Base-by-base conservation (phyloP, 768 basidiomycete species). In the Gloeostereum incarnatum region DNA sequence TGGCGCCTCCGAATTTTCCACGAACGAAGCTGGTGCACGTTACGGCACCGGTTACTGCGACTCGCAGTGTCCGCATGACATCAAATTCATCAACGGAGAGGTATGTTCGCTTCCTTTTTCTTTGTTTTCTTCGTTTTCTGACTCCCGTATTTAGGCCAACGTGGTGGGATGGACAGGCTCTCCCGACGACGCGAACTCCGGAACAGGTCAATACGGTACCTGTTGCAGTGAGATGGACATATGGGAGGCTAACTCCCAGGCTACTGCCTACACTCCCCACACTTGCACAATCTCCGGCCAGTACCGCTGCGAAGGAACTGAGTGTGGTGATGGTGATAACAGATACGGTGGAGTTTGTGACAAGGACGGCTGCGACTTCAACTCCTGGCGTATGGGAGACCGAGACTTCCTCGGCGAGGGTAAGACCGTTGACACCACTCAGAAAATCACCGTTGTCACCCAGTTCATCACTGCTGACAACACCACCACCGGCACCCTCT, bases 141-240 rank as follows among this genome's bases (percentile, higher is more conserved):
- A 27, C 24, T 27, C 16, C 4, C 29, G 47, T 14, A 35, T 40
- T 2, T 44, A 74, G 71, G 68, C 69, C 38, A 75, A 75, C 61
- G 51, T 63, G 23, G 47, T 45, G 14, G 63, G 59, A 41, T 73
- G 73, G 72, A 52, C 47, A 9, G 38, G 49, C 11, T 51, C 55
- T 11, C 29, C 59, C 40, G 61, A 45, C 46, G 61, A 63, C 40
- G 44, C 60, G 43, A 75, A 73, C 55, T 55, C 69, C 9, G 72
- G 72, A 19, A 56, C 54, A 5, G 72, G 73, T 24, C 19, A 51
- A 19, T 60, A 51, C 47, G 73, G 73, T 45, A 56, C 71, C n/a
- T 75, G 73, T 63, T 75, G 73, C 53, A 62, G 54, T 42, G 73
- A 74, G 57, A 74, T 75, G 71, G 73, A 75, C 52, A 60, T 75